A percentile compares a stretch with the other conserved stretches of the same genome.
Conservation (phyloP, 192 early-diverging fungal species). For the Coemansia sp. region DNA sequence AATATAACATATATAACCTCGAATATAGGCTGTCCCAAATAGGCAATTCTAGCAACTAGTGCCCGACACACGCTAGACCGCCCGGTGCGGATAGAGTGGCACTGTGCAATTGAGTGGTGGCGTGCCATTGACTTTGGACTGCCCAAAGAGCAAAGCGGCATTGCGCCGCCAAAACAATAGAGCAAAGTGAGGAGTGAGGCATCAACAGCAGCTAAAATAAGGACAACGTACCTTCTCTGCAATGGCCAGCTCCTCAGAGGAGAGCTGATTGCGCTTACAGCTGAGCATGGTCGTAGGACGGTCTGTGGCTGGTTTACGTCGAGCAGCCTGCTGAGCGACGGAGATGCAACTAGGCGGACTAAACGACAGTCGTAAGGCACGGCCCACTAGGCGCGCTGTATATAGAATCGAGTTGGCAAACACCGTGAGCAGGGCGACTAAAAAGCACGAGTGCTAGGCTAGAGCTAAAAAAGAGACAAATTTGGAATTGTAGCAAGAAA, state of each 20-base stretch:
- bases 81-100: neutral
- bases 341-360: neutral
- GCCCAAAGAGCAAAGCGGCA: neutral
- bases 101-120: neutral
- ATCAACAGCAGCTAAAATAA: neutral
- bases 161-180: neutral
- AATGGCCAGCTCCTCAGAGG: constrained; percentile 57
- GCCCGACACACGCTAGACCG: neutral
- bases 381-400: constrained; percentile 6
- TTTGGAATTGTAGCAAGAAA: constrained; percentile 1
- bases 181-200: neutral
- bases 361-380: neutral
- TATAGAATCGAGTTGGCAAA: neutral
- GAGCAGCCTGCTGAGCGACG: constrained; percentile 1
- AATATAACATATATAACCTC: neutral
- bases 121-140: neutral
- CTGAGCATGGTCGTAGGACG: constrained; percentile 31
- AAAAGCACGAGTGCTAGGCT: neutral
- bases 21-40: neutral
- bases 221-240: constrained; percentile 54
- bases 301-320: constrained; percentile 3
- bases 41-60: neutral
- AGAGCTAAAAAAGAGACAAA: neutral
- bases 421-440: constrained; percentile 1
- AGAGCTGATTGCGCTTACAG: constrained; percentile 49